phyloP scores from a whole-genome alignment of 345 rosid genomes.

The Heritiera littoralis region DNA sequence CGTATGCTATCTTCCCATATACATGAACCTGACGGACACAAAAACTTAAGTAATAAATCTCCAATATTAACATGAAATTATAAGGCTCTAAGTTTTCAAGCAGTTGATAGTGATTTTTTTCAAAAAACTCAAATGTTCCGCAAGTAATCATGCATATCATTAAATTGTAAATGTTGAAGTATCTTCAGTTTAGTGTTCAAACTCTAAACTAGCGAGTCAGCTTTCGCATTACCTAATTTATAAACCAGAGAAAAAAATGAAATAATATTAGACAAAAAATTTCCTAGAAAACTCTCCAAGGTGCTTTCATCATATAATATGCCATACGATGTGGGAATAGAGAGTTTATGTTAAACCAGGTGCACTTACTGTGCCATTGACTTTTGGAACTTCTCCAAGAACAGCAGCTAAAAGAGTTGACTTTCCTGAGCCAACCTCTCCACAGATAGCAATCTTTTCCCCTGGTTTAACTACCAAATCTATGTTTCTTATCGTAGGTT shows the following conservation, averaged over 20 bases:
- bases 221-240: background rate
- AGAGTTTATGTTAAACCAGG: background rate
- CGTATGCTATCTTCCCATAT: slow-evolving; percentile 73
- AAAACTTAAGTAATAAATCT: background rate
- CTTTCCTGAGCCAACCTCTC: slow-evolving; percentile 69
- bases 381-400: slow-evolving; percentile 61
- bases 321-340: background rate
- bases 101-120: background rate
- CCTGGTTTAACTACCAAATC: slow-evolving; percentile 37
- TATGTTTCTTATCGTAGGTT: slow-evolving; percentile 39
- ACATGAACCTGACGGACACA: slow-evolving; percentile 52
- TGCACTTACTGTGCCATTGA: slow-evolving; percentile 45
- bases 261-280: background rate
- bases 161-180: background rate
- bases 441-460: slow-evolving; percentile 57
- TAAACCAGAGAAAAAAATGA: background rate
- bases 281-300: background rate
- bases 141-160: background rate
- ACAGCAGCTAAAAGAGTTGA: slow-evolving; percentile 55
- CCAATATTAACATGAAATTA: background rate
- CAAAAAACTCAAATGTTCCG: background rate
- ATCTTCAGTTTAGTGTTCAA: background rate
- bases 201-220: background rate
- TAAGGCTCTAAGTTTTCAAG: background rate
- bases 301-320: background rate